These are phyloP conservation scores for Microcyclosporella mali DNA, from an alignment of 2,329 filamentous ascomycete genomes.

Conservation along the genomic window DNA sequence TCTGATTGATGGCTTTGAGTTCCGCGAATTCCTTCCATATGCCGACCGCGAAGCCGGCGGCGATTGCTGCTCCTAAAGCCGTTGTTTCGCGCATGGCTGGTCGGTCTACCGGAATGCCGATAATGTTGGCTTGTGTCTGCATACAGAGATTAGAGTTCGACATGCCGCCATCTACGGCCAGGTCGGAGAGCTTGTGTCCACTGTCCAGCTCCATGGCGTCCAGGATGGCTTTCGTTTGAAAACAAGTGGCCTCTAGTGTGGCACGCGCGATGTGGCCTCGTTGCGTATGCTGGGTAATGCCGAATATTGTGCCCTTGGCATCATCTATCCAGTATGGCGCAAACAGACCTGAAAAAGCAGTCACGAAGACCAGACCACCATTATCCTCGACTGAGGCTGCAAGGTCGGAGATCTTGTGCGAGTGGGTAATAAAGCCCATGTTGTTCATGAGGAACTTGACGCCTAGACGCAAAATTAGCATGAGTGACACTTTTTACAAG, in stretches of 20 bases:
- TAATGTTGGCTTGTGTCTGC: conserved; percentile 84
- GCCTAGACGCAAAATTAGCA: conserved; percentile 27
- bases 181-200: conserved; percentile 63
- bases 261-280: conserved; percentile 82
- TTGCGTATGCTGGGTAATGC: conserved; percentile 60
- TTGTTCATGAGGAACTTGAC: conserved; percentile 55
- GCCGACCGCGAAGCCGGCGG: conserved; percentile 75
- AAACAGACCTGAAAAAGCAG: conserved; percentile 84
- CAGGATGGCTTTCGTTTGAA: conserved; percentile 85
- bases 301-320: conserved; percentile 69
- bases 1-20: conserved; percentile 64
- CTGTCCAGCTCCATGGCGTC: conserved; percentile 88
- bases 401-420: conserved; percentile 58
- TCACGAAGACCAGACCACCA: conserved; percentile 79
- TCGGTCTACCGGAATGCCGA: conserved; percentile 73
- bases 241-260: conserved; percentile 85
- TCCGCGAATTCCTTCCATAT: conserved; percentile 73
- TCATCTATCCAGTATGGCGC: conserved; percentile 95
- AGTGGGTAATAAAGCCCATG: conserved; percentile 57
- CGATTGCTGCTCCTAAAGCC: conserved; percentile 79
- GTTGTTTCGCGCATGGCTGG: conserved; percentile 89
- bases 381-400: conserved; percentile 64
- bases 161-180: conserved; percentile 85
- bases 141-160: conserved; percentile 84
- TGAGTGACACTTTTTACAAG: neutral